A percentile compares a stretch with the other conserved stretches of the same genome.
These are phyloP conservation scores for Pythium myriotylum DNA, from an alignment of 352 stramenopile species.

Conservation along the genomic window DNA sequence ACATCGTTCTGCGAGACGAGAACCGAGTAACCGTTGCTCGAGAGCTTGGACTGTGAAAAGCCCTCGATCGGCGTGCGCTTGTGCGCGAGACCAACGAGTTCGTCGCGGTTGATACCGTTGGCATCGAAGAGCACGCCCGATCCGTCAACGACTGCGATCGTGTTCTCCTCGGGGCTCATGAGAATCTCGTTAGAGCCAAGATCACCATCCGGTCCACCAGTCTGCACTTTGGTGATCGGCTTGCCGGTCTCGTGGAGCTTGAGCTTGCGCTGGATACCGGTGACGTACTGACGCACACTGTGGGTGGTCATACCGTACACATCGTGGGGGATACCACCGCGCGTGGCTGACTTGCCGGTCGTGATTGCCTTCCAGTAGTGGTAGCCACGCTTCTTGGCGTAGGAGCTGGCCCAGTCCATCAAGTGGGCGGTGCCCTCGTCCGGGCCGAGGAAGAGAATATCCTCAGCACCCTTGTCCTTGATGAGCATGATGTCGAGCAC, in stretches of 20 bases:
- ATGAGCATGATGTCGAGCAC: slow-evolving; percentile 97
- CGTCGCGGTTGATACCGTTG: slow-evolving; percentile 90
- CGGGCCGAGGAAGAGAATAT: slow-evolving; percentile 97
- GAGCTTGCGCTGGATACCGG: slow-evolving; percentile 92
- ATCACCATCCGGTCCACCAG: slow-evolving; percentile 96
- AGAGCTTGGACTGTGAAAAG: slow-evolving; percentile 86
- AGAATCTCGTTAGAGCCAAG: slow-evolving; percentile 98
- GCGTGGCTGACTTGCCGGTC: slow-evolving; percentile 93
- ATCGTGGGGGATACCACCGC: slow-evolving; percentile 98
- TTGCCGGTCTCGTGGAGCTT: slow-evolving; percentile 87
- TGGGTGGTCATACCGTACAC: slow-evolving; percentile 98
- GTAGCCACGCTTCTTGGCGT: slow-evolving; percentile 93
- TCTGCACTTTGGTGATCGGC: slow-evolving; percentile 96
- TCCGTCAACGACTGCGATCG: slow-evolving; percentile 94
- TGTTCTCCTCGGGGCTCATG: slow-evolving; percentile 95
- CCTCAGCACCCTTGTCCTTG: slow-evolving; percentile 92
- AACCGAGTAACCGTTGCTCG: slow-evolving; percentile 62
- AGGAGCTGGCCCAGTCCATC: slow-evolving; percentile 95
- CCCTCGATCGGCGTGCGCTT: slow-evolving; percentile 86
- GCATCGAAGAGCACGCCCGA: slow-evolving; percentile 95
- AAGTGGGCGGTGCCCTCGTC: slow-evolving; percentile 98
- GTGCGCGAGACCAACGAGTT: slow-evolving; percentile 93
- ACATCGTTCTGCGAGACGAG: slow-evolving; percentile 77
- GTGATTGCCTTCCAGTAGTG: slow-evolving; percentile 96
- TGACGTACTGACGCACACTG: slow-evolving; percentile 96